Evolutionary conservation across 306 rosid species (phyloP).

Genomic region (Rosa multiflora): DNA sequence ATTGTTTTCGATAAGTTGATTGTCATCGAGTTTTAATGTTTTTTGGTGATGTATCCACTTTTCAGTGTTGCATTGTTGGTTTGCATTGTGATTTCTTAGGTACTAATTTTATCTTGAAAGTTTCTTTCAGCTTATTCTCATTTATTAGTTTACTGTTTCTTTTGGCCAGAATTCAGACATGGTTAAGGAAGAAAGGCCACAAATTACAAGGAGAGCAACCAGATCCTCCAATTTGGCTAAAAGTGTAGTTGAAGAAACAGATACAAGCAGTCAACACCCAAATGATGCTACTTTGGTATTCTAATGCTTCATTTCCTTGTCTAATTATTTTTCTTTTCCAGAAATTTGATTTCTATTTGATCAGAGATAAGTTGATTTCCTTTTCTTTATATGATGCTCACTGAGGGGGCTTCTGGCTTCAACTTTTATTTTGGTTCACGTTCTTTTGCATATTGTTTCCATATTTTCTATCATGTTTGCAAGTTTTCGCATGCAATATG

Average conservation of each 20-base stretch:
- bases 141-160: neutral
- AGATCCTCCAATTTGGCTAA: constrained; percentile 50
- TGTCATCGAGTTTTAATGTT: neutral
- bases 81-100: neutral
- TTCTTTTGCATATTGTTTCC: neutral
- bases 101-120: neutral
- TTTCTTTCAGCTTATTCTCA: neutral
- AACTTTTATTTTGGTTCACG: neutral
- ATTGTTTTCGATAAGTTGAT: neutral
- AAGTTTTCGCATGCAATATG: neutral
- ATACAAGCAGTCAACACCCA: constrained; percentile 33
- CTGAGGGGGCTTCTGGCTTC: neutral
- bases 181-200: constrained; percentile 55
- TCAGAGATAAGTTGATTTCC: neutral
- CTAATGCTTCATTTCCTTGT: neutral
- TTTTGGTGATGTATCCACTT: neutral
- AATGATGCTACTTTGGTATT: neutral
- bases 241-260: constrained; percentile 33
- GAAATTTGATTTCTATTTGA: neutral
- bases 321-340: neutral
- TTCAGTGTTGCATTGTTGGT: neutral
- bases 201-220: constrained; percentile 55
- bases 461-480: neutral
- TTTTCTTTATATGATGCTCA: neutral
- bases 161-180: constrained; percentile 29